Evolutionary conservation across 331 rosid species (phyloP).

Genomic region (Pyracantha coccinea): DNA sequence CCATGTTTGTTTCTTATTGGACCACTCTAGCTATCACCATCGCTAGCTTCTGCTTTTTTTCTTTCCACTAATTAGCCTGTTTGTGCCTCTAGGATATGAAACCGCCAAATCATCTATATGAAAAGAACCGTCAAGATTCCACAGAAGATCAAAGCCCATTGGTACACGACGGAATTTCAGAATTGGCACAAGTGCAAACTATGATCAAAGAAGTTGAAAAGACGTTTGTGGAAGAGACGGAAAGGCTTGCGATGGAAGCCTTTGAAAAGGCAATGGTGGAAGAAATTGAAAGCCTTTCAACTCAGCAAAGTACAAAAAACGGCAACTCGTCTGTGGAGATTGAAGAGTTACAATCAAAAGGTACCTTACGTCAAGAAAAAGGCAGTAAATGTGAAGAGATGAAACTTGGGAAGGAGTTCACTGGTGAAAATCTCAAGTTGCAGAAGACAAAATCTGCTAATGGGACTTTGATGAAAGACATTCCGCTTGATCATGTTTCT

Average conservation of each 20-base stretch:
- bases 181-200: constrained; percentile 51
- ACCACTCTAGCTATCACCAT: neutral
- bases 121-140: constrained; percentile 20
- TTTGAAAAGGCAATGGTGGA: constrained; percentile 45
- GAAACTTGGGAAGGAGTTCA: constrained; percentile 19
- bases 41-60: neutral
- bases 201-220: constrained; percentile 40
- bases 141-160: neutral
- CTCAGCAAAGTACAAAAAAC: constrained; percentile 21
- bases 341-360: constrained; percentile 19
- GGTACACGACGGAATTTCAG: constrained; percentile 36
- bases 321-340: constrained; percentile 14
- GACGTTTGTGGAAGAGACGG: constrained; percentile 43
- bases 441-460: constrained; percentile 37
- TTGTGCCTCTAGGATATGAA: constrained; percentile 40
- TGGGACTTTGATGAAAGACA: constrained; percentile 65
- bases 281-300: constrained; percentile 37
- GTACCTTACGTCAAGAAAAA: constrained; percentile 13
- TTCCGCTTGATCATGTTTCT: constrained; percentile 69
- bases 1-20: constrained; percentile 6
- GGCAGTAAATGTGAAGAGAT: constrained; percentile 21
- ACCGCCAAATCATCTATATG: constrained; percentile 24
- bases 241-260: constrained; percentile 33
- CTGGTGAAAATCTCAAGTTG: constrained; percentile 12
- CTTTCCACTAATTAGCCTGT: neutral